phyloP scores from a whole-genome alignment of 1,284 basidiomycete genomes.

The Hypsizygus ulmarius region DNA sequence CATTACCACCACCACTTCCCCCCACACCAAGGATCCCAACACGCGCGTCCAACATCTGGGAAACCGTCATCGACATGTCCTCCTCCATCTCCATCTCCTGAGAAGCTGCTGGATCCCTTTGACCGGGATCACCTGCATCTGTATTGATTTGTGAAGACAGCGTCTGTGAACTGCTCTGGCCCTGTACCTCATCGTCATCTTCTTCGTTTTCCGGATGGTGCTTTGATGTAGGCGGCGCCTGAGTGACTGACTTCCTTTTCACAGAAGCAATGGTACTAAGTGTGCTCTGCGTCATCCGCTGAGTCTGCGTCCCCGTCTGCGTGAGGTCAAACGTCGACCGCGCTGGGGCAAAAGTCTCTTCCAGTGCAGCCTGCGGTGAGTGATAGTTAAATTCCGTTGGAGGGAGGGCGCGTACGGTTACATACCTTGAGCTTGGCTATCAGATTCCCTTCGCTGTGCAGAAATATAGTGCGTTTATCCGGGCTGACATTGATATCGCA shows the following conservation, averaged over 20 bases:
- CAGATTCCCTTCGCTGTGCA: conserved; percentile 87
- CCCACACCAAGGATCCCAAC: too few species aligned
- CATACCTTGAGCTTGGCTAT: conserved; percentile 75
- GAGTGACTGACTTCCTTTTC: conserved; percentile 8
- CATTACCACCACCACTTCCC: too few species aligned
- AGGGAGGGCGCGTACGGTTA: neutral
- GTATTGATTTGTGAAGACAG: too few species aligned
- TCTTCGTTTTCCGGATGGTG: too few species aligned
- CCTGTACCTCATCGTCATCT: too few species aligned
- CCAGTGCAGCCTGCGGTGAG: conserved; percentile 48
- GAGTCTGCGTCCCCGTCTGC: conserved; percentile 11
- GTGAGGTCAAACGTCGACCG: conserved; percentile 65
- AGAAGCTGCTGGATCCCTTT: too few species aligned
- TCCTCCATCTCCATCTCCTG: neutral
- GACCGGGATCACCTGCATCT: too few species aligned
- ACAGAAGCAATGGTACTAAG: conserved; percentile 1
- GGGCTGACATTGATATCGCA: conserved; percentile 97
- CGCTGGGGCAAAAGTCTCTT: conserved; percentile 61
- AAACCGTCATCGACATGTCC: neutral
- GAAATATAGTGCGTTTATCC: conserved; percentile 92
- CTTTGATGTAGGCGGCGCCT: neutral
- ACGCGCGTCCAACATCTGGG: neutral
- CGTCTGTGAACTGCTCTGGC: too few species aligned
- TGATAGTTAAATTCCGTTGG: neutral
- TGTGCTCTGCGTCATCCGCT: conserved; percentile 22